These are phyloP conservation scores for Capsicum baccatum DNA, from an alignment of 257 asterid genomes.

Conservation along the genomic window DNA sequence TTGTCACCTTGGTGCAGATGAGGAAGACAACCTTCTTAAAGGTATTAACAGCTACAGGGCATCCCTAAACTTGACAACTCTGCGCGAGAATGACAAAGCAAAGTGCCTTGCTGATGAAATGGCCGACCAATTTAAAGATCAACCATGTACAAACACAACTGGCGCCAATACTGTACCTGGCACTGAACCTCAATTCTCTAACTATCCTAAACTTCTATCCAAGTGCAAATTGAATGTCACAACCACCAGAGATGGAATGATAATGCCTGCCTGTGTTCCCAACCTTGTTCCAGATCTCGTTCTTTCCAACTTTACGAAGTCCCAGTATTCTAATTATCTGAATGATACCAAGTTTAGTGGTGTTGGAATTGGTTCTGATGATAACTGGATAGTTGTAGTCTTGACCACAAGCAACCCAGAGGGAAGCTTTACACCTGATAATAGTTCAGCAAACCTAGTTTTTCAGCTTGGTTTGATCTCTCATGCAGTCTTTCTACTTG, in stretches of 20 bases:
- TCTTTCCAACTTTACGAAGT: conserved; percentile 66
- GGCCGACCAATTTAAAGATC: conserved; percentile 68
- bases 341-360: conserved; percentile 72
- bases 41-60: conserved; percentile 77
- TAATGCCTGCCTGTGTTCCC: conserved; percentile 88
- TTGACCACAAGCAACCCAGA: conserved; percentile 74
- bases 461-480: conserved; percentile 35
- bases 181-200: conserved; percentile 61
- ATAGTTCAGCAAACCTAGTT: conserved; percentile 44
- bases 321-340: conserved; percentile 62
- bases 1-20: conserved; percentile 54
- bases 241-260: conserved; percentile 78
- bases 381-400: conserved; percentile 75
- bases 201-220: conserved; percentile 61
- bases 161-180: conserved; percentile 90
- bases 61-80: conserved; percentile 63
- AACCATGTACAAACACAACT: conserved; percentile 79
- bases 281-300: conserved; percentile 60
- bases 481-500: conserved; percentile 34
- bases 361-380: conserved; percentile 69
- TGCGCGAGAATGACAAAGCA: conserved; percentile 73
- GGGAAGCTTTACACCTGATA: conserved; percentile 59
- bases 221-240: conserved; percentile 77
- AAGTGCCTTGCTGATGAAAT: conserved; percentile 81
- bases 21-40: conserved; percentile 67